Base-by-base conservation (phyloP, 1,284 basidiomycete species). In the Puccinia novopanici region DNA sequence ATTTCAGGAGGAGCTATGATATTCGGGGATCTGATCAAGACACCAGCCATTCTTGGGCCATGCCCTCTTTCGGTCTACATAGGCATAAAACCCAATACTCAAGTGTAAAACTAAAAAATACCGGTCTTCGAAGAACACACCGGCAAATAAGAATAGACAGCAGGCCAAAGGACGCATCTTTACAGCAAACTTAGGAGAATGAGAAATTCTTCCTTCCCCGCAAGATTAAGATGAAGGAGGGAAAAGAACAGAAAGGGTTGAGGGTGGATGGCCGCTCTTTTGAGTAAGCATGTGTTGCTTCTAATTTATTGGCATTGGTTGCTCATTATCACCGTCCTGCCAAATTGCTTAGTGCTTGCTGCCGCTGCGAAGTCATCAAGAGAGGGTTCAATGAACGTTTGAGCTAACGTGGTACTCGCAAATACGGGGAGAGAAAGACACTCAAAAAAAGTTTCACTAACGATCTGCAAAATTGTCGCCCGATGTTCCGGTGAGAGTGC, bases 401-500 rank as follows among this genome's bases (percentile, higher is more conserved):
- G 3, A 15, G 15, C 0, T n/a, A 8, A 55, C 13, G n/a, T 67
- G 2, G 19, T 27, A 55, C n/a, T 55, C 37, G 72, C 52, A 34
- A 34, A 34, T 15, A 10, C 42, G 34, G 27, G 12, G 15, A 34
- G 30, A 42, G 30, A 30, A 59, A n/a, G 30, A 34, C 34, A 24
- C 40, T 13, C 12, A 6, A 42, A 76, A n/a, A 42, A 65, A 48
- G 34, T 27, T 63, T 22, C 24, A 70, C 76, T 71, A 5, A 78
- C 76, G 24, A 97, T 86, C 84, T 92, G 90, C 86, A 93, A 89
- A 65, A 98, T 93, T n/a, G 93, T 92, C 0, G 90, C 90, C 67
- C 92, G 89, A 83, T 98, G 95, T 2, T 89, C 88, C 0, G 92
- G 91, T 30, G 94, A 93, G 67, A 98, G 87, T 9, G 90, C 90